Conservation (phyloP, 805 yeast genomes). For the Pichia manshurica region DNA sequence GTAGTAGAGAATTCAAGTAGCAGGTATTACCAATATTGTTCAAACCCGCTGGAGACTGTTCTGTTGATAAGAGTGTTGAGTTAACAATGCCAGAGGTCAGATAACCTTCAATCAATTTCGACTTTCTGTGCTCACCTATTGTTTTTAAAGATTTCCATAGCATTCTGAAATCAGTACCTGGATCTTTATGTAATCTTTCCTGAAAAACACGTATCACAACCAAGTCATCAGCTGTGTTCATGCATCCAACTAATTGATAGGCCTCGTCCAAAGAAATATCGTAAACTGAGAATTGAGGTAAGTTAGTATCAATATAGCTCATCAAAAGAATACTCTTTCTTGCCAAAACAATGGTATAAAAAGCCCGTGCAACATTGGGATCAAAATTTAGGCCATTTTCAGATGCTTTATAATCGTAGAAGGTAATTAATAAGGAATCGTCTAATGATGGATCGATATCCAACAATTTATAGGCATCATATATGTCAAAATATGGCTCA, state of each 20-base stretch:
- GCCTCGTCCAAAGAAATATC: conserved; percentile 35
- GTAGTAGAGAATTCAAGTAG: conserved; percentile 83
- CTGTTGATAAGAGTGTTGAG: conserved; percentile 51
- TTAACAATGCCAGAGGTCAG: conserved; percentile 60
- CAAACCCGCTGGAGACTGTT: conserved; percentile 83
- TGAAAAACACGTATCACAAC: conserved; percentile 50
- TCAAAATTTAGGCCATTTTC: conserved; percentile 41
- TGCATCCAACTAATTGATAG: conserved; percentile 42
- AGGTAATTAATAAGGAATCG: conserved; percentile 70
- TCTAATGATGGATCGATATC: conserved; percentile 49
- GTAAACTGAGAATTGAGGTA: conserved; percentile 29
- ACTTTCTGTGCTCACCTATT: conserved; percentile 49
- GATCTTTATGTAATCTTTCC: conserved; percentile 34
- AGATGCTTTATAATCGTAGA: conserved; percentile 57
- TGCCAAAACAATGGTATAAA: conserved; percentile 54
- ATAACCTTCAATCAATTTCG: conserved; percentile 51
- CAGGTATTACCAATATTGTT: conserved; percentile 96
- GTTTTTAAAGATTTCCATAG: conserved; percentile 53
- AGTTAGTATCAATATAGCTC: conserved; percentile 44
- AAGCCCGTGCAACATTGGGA: conserved; percentile 45
- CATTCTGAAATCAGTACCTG: conserved; percentile 44
- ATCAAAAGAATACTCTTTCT: conserved; percentile 55
- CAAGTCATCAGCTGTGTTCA: conserved; percentile 49
- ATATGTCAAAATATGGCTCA: conserved; percentile 41
- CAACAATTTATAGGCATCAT: conserved; percentile 46